These are phyloP conservation scores for Sporisorium graminicola DNA, from an alignment of 1,284 basidiomycete species.

Conservation along the genomic window DNA sequence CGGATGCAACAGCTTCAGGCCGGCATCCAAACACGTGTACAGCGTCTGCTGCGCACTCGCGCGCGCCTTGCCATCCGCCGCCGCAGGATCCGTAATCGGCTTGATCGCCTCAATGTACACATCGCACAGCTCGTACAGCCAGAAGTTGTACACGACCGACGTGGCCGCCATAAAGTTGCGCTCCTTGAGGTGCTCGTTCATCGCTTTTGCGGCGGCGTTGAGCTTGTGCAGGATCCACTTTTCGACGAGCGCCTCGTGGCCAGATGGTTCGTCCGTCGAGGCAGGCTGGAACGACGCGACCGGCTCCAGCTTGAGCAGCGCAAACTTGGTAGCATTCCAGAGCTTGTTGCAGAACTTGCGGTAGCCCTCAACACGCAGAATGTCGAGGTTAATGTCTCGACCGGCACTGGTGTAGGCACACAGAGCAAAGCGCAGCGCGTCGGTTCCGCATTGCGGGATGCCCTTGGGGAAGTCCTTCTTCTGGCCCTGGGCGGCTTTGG, in stretches of 20 bases:
- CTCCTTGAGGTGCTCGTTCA: conserved; percentile 82
- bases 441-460: conserved; percentile 98
- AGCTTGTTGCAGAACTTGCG: conserved; percentile 99
- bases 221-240: conserved; percentile 96
- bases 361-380: conserved; percentile 97
- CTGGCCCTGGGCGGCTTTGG: conserved; percentile 91
- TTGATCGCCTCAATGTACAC: conserved; percentile 97
- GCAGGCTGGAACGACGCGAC: conserved; percentile 62
- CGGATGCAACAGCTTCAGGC: conserved; percentile 90
- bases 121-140: conserved; percentile 98
- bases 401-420: conserved; percentile 89
- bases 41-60: conserved; percentile 93
- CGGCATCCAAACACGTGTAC: conserved; percentile 92
- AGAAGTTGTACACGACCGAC: conserved; percentile 88
- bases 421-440: conserved; percentile 93
- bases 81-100: conserved; percentile 76
- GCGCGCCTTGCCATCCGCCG: conserved; percentile 80
- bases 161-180: conserved; percentile 95
- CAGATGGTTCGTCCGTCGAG: conserved; percentile 77
- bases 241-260: conserved; percentile 91
- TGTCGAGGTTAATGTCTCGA: conserved; percentile 77
- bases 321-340: conserved; percentile 99
- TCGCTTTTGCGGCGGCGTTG: conserved; percentile 81
- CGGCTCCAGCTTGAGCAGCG: conserved; percentile 71
- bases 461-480: conserved; percentile 99